Conservation (phyloP, 768 basidiomycete species). For the Hortiboletus campestris region DNA sequence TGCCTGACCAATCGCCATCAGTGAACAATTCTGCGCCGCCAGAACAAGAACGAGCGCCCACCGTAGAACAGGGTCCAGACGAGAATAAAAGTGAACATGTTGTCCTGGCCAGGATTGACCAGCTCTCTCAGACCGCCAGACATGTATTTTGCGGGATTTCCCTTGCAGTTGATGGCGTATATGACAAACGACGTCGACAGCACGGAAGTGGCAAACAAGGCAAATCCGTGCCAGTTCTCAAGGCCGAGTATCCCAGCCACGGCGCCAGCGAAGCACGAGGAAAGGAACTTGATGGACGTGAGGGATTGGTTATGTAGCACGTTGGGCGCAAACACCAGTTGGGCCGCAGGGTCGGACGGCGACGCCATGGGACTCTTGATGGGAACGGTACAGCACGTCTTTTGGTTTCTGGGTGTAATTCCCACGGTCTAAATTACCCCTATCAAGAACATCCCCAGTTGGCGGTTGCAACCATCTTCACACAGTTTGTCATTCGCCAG, state of each 20-base stretch:
- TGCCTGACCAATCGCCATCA: conserved; percentile 30
- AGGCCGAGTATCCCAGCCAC: conserved; percentile 88
- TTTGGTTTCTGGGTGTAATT: background rate
- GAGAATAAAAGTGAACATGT: conserved; percentile 85
- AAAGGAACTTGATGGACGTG: conserved; percentile 72
- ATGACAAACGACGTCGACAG: conserved; percentile 66
- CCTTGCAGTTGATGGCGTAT: conserved; percentile 68
- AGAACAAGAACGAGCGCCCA: conserved; percentile 35
- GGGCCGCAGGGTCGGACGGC: conserved; percentile 47
- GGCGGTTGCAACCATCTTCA: too few relatives aligned
- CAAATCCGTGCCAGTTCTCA: conserved; percentile 81
- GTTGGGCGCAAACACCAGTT: conserved; percentile 66
- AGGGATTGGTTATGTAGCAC: conserved; percentile 61
- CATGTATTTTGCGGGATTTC: conserved; percentile 60
- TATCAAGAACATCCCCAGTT: background rate
- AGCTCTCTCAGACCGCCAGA: conserved; percentile 65
- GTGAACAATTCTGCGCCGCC: background rate
- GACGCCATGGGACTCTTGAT: conserved; percentile 40
- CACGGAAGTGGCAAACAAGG: conserved; percentile 68
- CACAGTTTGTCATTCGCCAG: too few relatives aligned
- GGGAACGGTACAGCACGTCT: background rate
- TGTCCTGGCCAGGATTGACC: conserved; percentile 85
- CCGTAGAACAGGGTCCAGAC: conserved; percentile 95
- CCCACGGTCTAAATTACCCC: conserved; percentile 17
- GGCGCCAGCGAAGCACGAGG: conserved; percentile 83